Base-by-base conservation (phyloP, 164 flowering plant species). In the Kalanchoe fedtschenkoi region DNA sequence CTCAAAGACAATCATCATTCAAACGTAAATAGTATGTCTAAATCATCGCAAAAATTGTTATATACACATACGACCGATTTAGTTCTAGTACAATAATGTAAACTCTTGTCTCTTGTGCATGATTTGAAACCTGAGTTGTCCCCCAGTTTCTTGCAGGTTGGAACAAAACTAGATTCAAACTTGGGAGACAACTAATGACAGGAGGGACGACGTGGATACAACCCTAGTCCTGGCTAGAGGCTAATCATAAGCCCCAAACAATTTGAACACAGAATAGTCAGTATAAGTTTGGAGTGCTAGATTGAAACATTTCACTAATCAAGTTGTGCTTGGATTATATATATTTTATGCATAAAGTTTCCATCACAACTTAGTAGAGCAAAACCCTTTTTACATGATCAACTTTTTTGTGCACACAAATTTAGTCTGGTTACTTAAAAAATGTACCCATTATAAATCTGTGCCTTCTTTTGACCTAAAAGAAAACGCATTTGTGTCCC, bases 171-270 rank as follows among this genome's bases (percentile, higher is more conserved):
- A 42, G 46, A n/a, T 26, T 44, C 53, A 44, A 44, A 16, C 24
- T 44, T 44, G 26, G 53, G 53, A 44, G 53, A 44, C 53, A 44
- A 44, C 53, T 44, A 44, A 44, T 44, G 53, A 44, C 53, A 44
- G 21, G 9, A 44, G 22, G 7, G 24, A 26, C 22, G 21, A 44
- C 21, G 53, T 44, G 53, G 21, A 44, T 44, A 44, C 53, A 44
- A 10, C 53, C n/a, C n/a, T n/a, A n/a, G n/a, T n/a, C n/a, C n/a
- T n/a, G n/a, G n/a, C 26, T 17, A 44, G 53, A 44, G 26, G 21
- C 21, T 44, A 44, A 44, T 44, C 53, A 44, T n/a, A 44, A 44
- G 53, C 53, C 6, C 3, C 53, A 43, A 1, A 6, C 17, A 16
- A 8, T 6, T 6, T n/a, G 24, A 44, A n/a, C 53, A 44, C 22